A percentile compares a stretch with the other conserved stretches of the same genome.
phyloP scores from a whole-genome alignment of 1,284 basidiomycete genomes.

The Microbotryum intermedium region DNA sequence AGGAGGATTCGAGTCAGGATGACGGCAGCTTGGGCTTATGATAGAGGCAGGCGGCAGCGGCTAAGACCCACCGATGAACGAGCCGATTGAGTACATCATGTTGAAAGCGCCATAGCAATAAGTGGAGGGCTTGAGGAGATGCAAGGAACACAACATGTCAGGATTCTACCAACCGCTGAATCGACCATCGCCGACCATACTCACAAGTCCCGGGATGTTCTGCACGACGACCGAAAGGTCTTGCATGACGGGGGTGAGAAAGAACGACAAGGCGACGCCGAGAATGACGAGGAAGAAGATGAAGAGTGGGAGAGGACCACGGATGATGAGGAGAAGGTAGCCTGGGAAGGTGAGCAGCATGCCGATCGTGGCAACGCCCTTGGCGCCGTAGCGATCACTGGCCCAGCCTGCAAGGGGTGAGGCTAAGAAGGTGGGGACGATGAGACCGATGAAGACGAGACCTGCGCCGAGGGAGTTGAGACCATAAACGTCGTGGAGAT shows the following conservation, averaged over 20 bases:
- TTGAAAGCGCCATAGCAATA: conserved; percentile 23
- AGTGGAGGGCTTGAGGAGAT: not conserved
- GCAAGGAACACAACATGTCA: too few species aligned
- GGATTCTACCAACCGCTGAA: not conserved
- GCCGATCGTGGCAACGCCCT: conserved; percentile 21
- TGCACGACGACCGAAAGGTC: conserved; percentile 15
- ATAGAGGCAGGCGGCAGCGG: not conserved
- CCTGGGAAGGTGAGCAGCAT: conserved; percentile 14
- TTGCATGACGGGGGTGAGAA: conserved; percentile 22
- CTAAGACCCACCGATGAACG: conserved; percentile 20
- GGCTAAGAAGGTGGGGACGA: conserved; percentile 27
- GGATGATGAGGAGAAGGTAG: conserved; percentile 27
- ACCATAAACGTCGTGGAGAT: conserved; percentile 22
- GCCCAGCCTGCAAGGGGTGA: conserved; percentile 7
- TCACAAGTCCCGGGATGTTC: not conserved
- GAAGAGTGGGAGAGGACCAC: conserved; percentile 27
- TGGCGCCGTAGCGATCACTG: conserved; percentile 25
- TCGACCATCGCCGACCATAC: conserved; percentile 4
- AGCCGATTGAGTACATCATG: conserved; percentile 25
- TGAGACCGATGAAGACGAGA: conserved; percentile 28
- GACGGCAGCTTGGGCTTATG: too few species aligned
- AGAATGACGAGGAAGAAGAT: conserved; percentile 28
- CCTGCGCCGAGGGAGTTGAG: conserved; percentile 28
- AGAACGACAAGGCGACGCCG: conserved; percentile 15
- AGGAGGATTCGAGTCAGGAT: not conserved